Evolutionary conservation across 1,284 basidiomycete genomes (phyloP).

Genomic region (Pyrrhoderma lamaoense): DNA sequence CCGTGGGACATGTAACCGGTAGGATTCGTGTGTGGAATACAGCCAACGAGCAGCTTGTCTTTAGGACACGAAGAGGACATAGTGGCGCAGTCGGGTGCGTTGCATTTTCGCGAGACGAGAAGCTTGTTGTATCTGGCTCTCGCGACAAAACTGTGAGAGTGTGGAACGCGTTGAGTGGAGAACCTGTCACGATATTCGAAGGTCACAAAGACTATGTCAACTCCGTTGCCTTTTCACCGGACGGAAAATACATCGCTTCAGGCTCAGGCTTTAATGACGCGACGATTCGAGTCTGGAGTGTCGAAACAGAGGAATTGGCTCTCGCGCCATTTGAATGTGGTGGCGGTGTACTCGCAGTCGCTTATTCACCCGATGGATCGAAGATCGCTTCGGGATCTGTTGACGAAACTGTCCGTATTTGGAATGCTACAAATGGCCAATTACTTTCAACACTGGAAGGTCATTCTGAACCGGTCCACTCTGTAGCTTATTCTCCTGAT

Average conservation of each 20-base stretch:
- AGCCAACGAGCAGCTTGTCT: too few relatives aligned
- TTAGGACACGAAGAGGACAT: too few relatives aligned
- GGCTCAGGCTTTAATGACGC: neutral
- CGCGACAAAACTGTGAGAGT: neutral
- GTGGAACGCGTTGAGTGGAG: neutral
- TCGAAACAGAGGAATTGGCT: too few relatives aligned
- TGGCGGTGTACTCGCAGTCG: neutral
- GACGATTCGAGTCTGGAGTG: neutral
- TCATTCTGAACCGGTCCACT: neutral
- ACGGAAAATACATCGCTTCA: neutral
- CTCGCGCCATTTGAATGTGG: too few relatives aligned
- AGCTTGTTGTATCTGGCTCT: too few relatives aligned
- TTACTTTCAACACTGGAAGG: neutral
- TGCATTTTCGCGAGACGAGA: too few relatives aligned
- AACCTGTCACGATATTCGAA: neutral
- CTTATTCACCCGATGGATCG: neutral
- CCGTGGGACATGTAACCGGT: neutral
- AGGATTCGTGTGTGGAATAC: constrained; percentile 2
- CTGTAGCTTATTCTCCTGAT: constrained; percentile 4
- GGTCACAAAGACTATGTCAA: neutral
- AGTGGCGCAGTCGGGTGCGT: too few relatives aligned
- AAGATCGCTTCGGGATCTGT: constrained; percentile 52
- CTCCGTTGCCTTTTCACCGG: neutral
- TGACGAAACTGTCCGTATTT: constrained; percentile 35
- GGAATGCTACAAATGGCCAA: constrained; percentile 8